Evolutionary conservation across 169 alveolate species (phyloP).

Genomic region (Eimeria necatrix): DNA sequence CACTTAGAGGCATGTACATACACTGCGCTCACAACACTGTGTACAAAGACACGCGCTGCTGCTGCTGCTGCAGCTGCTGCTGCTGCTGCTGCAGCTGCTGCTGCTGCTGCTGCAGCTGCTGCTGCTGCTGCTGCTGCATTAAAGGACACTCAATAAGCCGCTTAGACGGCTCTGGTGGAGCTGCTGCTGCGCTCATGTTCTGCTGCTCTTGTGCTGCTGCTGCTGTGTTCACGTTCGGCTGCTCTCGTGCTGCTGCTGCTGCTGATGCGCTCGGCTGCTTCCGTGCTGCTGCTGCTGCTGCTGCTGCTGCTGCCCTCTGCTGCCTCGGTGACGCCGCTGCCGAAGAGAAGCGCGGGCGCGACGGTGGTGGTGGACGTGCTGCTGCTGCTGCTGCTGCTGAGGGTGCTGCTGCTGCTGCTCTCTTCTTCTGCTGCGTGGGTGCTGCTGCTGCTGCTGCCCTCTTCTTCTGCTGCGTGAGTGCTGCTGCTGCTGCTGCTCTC

Average conservation of each 20-base stretch:
- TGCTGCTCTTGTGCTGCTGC: conserved; percentile 40
- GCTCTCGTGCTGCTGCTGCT: conserved; percentile 39
- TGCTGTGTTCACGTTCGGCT: neutral
- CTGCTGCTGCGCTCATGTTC: neutral
- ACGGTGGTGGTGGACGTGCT: too few relatives aligned
- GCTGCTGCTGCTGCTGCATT: conserved; percentile 37
- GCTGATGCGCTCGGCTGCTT: neutral
- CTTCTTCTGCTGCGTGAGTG: neutral
- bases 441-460: conserved; percentile 39
- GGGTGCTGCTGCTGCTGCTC: neutral
- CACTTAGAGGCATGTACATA: too few relatives aligned
- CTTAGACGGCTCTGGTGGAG: neutral
- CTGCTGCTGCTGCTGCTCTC: conserved; percentile 3
- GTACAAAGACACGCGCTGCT: neutral
- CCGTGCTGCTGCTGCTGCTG: conserved; percentile 6
- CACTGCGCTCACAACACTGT: too few relatives aligned
- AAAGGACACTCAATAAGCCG: too few relatives aligned
- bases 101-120: conserved; percentile 42
- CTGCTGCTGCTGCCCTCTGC: neutral
- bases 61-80: conserved; percentile 8
- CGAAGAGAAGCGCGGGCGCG: neutral
- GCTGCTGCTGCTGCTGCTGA: neutral
- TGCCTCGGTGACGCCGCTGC: neutral
- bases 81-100: conserved; percentile 22
- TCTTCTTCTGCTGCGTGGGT: neutral